These are phyloP conservation scores for Pichia cephalocereana DNA, from an alignment of 805 yeast species.

Conservation along the genomic window DNA sequence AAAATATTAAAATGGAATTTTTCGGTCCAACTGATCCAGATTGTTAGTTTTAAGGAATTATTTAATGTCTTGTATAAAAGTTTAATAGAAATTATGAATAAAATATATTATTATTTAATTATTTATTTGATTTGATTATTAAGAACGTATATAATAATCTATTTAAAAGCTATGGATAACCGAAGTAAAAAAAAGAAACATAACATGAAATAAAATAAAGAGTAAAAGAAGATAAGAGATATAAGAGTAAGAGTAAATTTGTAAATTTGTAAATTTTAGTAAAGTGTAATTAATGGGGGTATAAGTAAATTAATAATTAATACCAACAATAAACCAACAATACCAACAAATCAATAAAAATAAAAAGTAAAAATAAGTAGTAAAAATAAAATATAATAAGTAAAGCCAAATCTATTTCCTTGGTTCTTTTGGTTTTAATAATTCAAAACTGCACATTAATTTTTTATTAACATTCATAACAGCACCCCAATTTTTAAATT, in stretches of 20 bases:
- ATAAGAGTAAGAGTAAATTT: too few species aligned
- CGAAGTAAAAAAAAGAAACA: too few species aligned
- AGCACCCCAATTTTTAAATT: conserved; percentile 73
- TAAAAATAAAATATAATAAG: background rate
- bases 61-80: background rate
- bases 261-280: background rate
- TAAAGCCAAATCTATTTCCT: too few species aligned
- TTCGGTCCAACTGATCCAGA: conserved; percentile 26
- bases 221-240: too few species aligned
- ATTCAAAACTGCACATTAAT: conserved; percentile 62
- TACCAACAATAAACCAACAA: background rate
- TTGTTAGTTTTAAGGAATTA: background rate
- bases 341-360: background rate
- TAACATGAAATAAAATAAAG: background rate
- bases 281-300: background rate
- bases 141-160: too few species aligned
- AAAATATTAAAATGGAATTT: conserved; percentile 21
- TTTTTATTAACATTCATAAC: conserved; percentile 65
- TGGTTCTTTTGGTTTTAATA: conserved; percentile 26
- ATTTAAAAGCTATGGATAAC: too few species aligned
- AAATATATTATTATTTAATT: too few species aligned
- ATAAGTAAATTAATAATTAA: background rate
- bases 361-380: background rate
- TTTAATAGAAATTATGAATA: too few species aligned
- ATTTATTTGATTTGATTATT: too few species aligned